Conservation (phyloP, 1,139 yeast genomes). For the Saccharomyces hybrid region DNA sequence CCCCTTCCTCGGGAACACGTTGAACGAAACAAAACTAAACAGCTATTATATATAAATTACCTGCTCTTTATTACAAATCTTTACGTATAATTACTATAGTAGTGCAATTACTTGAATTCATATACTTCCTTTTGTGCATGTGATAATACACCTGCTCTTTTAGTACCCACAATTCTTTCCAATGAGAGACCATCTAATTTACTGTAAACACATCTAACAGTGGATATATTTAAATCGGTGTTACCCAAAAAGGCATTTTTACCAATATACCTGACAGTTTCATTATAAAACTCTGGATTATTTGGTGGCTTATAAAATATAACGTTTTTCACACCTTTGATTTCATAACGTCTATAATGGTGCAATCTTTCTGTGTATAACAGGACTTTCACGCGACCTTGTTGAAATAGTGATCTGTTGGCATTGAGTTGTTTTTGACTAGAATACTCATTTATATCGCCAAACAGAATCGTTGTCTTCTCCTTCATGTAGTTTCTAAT, state of each 20-base stretch:
- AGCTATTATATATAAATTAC: neutral
- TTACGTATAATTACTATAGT: neutral
- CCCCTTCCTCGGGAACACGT: neutral
- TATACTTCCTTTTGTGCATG: slow-evolving; percentile 64
- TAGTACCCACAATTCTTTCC: slow-evolving; percentile 81
- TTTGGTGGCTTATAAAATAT: slow-evolving; percentile 79
- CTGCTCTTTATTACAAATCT: neutral
- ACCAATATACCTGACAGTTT: slow-evolving; percentile 49
- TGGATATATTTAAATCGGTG: slow-evolving; percentile 56
- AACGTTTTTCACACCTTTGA: slow-evolving; percentile 79
- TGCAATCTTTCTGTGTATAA: slow-evolving; percentile 90
- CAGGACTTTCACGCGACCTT: slow-evolving; percentile 62
- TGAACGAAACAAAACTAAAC: neutral
- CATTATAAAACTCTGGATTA: slow-evolving; percentile 77
- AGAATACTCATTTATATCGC: slow-evolving; percentile 76
- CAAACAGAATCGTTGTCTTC: slow-evolving; percentile 50
- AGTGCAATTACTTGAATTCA: slow-evolving; percentile 46
- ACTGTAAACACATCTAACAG: slow-evolving; percentile 61
- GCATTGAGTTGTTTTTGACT: slow-evolving; percentile 61
- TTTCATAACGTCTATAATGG: slow-evolving; percentile 76
- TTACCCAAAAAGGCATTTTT: slow-evolving; percentile 37
- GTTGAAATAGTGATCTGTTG: slow-evolving; percentile 58
- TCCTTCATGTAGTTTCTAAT: slow-evolving; percentile 63
- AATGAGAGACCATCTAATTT: slow-evolving; percentile 75
- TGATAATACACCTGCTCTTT: slow-evolving; percentile 61